Conservation (phyloP, 1,284 basidiomycete species). For the Porogramme epimiltina region DNA sequence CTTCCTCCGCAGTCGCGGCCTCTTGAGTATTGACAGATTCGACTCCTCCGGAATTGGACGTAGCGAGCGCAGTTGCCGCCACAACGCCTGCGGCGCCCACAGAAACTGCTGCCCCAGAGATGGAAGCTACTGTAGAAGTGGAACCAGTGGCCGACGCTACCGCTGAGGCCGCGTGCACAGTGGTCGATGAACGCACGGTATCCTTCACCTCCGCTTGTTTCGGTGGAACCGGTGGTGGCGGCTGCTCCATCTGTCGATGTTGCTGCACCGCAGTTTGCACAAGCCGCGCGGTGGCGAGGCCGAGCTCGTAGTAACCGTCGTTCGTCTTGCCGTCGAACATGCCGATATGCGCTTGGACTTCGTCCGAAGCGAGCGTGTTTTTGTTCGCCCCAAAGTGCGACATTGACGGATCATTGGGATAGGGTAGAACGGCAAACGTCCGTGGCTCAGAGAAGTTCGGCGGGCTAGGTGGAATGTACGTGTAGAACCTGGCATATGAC, state of each 20-base stretch:
- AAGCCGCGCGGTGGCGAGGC: conserved; percentile 62
- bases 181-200: conserved; percentile 1
- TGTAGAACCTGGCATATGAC: conserved; percentile 65
- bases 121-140: neutral
- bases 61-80: neutral
- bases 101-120: conserved; percentile 2
- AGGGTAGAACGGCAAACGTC: conserved; percentile 80
- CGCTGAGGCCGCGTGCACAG: neutral
- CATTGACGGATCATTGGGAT: conserved; percentile 49
- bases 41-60: too few relatives aligned
- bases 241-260: conserved; percentile 3
- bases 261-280: conserved; percentile 54
- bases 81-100: neutral
- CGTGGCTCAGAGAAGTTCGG: conserved; percentile 54
- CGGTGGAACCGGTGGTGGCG: neutral
- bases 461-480: conserved; percentile 64
- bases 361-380: conserved; percentile 75
- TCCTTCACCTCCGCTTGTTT: neutral
- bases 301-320: conserved; percentile 88
- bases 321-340: conserved; percentile 89
- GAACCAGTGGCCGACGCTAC: neutral
- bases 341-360: conserved; percentile 85
- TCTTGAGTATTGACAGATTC: too few relatives aligned
- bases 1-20: too few relatives aligned
- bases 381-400: conserved; percentile 61